Conservation (phyloP, 306 rosid species). For the Fragaria vesca region DNA sequence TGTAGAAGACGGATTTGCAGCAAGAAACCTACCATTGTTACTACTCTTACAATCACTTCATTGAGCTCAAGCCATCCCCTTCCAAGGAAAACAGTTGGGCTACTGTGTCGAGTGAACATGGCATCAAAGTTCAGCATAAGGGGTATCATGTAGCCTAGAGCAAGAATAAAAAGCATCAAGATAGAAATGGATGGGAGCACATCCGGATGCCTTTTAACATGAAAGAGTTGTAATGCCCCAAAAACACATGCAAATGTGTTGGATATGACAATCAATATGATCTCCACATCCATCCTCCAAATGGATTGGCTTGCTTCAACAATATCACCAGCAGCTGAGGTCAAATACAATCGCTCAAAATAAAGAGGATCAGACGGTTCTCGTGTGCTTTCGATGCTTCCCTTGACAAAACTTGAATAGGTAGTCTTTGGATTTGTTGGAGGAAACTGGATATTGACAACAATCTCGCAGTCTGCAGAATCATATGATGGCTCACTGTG, state of each 20-base stretch:
- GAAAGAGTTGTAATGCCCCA: constrained; percentile 45
- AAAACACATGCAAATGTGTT: constrained; percentile 43
- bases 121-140: constrained; percentile 58
- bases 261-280: constrained; percentile 44
- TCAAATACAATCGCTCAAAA: constrained; percentile 20
- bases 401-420: constrained; percentile 22
- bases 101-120: constrained; percentile 20
- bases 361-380: constrained; percentile 37
- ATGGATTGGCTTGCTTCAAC: constrained; percentile 14
- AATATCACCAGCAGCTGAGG: constrained; percentile 13
- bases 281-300: constrained; percentile 49
- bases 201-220: constrained; percentile 44
- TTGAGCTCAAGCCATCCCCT: constrained; percentile 1
- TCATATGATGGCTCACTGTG: constrained; percentile 1
- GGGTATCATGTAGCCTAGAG: constrained; percentile 45
- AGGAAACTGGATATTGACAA: constrained; percentile 48
- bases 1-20: constrained; percentile 3
- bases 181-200: constrained; percentile 50
- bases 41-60: not conserved
- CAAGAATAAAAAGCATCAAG: constrained; percentile 43
- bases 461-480: constrained; percentile 53
- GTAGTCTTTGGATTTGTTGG: constrained; percentile 12
- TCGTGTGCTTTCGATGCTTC: constrained; percentile 48
- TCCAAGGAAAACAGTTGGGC: not conserved
- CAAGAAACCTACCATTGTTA: not conserved